Percentiles rank a stretch among this genome's conserved stretches.
Evolutionary conservation across 129 eudicot species (phyloP).

Genomic region (Arctium lappa): DNA sequence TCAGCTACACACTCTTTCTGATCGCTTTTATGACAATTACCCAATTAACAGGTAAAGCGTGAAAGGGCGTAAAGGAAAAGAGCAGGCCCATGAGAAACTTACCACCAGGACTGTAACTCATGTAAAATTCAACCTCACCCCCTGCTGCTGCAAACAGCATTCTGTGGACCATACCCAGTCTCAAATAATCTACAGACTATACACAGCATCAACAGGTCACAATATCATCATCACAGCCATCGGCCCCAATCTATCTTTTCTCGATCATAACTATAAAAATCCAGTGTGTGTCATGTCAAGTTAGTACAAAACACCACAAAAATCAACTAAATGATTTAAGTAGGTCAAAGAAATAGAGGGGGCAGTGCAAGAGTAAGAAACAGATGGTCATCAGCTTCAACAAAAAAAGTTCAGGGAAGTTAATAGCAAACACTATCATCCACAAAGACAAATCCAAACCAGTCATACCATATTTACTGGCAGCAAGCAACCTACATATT

Average conservation of each 20-base stretch:
- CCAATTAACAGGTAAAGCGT: background rate
- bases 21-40: slow-evolving; percentile 16
- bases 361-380: background rate
- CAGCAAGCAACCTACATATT: slow-evolving; percentile 7
- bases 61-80: background rate
- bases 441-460: slow-evolving; percentile 9
- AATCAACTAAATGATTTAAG: background rate
- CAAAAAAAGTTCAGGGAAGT: background rate
- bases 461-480: slow-evolving; percentile 9
- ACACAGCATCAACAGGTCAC: slow-evolving; percentile 45
- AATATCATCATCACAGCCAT: slow-evolving; percentile 41
- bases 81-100: slow-evolving; percentile 6
- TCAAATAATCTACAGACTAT: slow-evolving; percentile 27
- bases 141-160: slow-evolving; percentile 25
- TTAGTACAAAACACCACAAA: slow-evolving; percentile 22
- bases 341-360: background rate
- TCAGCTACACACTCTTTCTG: slow-evolving; percentile 15
- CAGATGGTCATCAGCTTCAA: background rate
- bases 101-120: slow-evolving; percentile 16
- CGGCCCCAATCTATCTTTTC: slow-evolving; percentile 38
- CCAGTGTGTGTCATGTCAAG: slow-evolving; percentile 28
- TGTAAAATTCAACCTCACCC: slow-evolving; percentile 10
- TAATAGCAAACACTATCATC: slow-evolving; percentile 3
- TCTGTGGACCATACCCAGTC: slow-evolving; percentile 8
- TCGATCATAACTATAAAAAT: slow-evolving; percentile 48